Evolutionary conservation across 495 filamentous ascomycete species (phyloP), one percentile per base, ranked within the genome.

Genomic region (Xylaria grammica): DNA sequence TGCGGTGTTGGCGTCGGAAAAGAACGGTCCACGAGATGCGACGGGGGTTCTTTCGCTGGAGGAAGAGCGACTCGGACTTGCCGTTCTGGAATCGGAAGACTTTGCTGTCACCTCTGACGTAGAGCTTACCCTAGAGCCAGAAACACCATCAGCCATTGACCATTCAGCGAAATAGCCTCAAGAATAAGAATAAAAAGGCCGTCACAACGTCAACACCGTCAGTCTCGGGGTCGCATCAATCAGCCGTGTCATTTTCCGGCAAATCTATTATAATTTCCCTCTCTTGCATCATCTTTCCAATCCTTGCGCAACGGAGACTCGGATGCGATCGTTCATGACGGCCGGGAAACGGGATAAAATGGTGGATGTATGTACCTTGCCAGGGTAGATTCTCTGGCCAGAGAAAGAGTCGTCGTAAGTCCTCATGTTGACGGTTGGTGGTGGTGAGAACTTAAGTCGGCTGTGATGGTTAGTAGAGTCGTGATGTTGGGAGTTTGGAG

Each of bases 31-130:
- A 99, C 69, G 94, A 90, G 81, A 99, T 97, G 74, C 94, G 91
- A 79, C 95, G 93, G 76, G 95, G 95, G 89, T 99, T 99, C 90
- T 99, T 99, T 86, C 95, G 94, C 87, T 99, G 95, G 68, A 98
- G 93, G 89, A 98, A 98, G 70, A 99, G 91, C 68, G 92, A 96
- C 83, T 99, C 96, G 86, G 93, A 94, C 86, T 99, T 99, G 86
- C 95, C 94, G 82, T 96, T 98, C 82, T 96, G 92, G 90, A 99
- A 99, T 75, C 95, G 93, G 89, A 99, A 99, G 87, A 98, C 89
- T 87, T 97, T 99, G 93, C 92, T 97, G 87, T 99, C 95, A 77
- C 93, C 93, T 83, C 95, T 92, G 86, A 99, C 84, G 85, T 92
- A 99, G 82, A 99, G 90, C 85, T 98, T 98, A 84, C 94, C 94